A percentile compares a stretch with the other conserved stretches of the same genome.
Conservation (phyloP, 306 rosid species). For the Vicia villosa region DNA sequence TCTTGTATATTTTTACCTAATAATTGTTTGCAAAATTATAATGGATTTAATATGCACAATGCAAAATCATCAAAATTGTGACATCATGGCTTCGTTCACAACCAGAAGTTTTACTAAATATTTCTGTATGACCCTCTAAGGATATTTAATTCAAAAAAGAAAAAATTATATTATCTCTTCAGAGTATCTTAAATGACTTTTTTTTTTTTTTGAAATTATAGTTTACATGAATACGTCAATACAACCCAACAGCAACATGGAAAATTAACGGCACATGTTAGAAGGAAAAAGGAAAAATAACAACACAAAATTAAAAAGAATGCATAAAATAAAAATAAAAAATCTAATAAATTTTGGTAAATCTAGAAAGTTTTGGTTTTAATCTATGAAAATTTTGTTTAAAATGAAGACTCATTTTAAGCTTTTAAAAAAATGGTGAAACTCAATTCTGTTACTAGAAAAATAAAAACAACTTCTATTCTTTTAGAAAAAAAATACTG, state of each 20-base stretch:
- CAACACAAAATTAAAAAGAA: too few relatives aligned
- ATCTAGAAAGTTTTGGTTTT: neutral
- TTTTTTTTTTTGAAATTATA: neutral
- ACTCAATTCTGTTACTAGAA: too few relatives aligned
- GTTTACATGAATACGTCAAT: neutral
- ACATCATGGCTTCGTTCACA: conserved; percentile 37
- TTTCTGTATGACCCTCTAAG: neutral
- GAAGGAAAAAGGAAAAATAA: too few relatives aligned
- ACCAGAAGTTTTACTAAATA: conserved; percentile 9
- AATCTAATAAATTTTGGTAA: neutral
- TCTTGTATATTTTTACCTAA: neutral
- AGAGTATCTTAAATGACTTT: neutral
- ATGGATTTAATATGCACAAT: conserved; percentile 23
- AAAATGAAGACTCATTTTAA: neutral
- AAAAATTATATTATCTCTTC: neutral
- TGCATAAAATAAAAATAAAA: too few relatives aligned
- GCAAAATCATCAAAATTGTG: conserved; percentile 16
- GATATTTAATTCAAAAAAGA: neutral
- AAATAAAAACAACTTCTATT: neutral
- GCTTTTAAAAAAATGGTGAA: too few relatives aligned
- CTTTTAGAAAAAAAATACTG: too few relatives aligned
- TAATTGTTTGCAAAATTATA: neutral
- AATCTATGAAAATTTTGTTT: too few relatives aligned
- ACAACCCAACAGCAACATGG: conserved; percentile 2
- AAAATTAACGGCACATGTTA: too few relatives aligned